A percentile compares a stretch with the other conserved stretches of the same genome.
These are phyloP conservation scores for Nicotiana knightiana DNA, from an alignment of 257 asterid species.

Conservation along the genomic window DNA sequence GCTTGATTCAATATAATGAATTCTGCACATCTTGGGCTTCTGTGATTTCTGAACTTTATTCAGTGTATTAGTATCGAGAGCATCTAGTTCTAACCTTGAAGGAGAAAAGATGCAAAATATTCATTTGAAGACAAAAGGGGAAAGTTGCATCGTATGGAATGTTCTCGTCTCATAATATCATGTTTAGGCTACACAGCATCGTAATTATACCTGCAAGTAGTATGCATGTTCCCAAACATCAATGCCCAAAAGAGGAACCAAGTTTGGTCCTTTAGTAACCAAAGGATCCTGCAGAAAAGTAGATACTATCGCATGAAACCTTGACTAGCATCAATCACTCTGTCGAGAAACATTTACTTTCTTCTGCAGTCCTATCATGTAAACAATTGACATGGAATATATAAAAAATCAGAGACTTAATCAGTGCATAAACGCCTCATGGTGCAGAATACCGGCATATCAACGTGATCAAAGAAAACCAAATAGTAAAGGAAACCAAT, in stretches of 20 bases:
- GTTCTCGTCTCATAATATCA: background rate
- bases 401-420: background rate
- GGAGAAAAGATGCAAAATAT: background rate
- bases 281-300: slow-evolving; percentile 53
- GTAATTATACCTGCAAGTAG: slow-evolving; percentile 61
- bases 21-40: background rate
- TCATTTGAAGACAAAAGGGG: background rate
- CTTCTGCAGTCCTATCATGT: background rate
- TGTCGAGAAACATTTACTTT: background rate
- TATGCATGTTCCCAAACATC: slow-evolving; percentile 91
- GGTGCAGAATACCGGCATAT: background rate
- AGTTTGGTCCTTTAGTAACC: slow-evolving; percentile 53
- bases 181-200: background rate
- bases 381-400: background rate
- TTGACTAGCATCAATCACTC: background rate
- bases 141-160: background rate
- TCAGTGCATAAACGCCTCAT: background rate
- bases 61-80: background rate
- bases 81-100: background rate
- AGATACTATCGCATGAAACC: background rate
- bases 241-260: slow-evolving; percentile 70
- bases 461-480: background rate
- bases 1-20: background rate
- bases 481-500: background rate
- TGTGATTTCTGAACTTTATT: background rate